Evolutionary conservation across 2,329 filamentous ascomycete species (phyloP).

Genomic region (Dendrostoma leiphaemia): DNA sequence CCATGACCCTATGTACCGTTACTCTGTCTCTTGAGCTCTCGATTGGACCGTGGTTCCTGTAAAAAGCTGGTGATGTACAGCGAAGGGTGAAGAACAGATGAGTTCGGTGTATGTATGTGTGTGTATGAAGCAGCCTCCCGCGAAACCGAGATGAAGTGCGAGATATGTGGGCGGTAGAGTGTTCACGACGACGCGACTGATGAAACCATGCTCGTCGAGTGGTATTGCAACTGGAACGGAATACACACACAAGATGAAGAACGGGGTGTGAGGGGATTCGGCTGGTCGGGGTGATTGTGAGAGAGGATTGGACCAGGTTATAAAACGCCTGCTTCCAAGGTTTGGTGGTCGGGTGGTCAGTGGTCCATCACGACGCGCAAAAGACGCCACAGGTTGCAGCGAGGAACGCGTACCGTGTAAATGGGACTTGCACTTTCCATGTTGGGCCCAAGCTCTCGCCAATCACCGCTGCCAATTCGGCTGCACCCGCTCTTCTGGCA

Average conservation of each 20-base stretch:
- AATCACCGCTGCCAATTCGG: constrained; percentile 2
- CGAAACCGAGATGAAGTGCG: neutral
- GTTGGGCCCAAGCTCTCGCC: neutral
- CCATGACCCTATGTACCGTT: constrained; percentile 20
- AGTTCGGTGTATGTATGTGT: neutral
- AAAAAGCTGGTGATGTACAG: too few relatives aligned
- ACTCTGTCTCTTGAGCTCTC: neutral
- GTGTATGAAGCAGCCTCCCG: neutral
- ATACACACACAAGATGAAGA: too few relatives aligned
- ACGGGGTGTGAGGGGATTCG: too few relatives aligned
- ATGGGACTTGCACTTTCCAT: neutral
- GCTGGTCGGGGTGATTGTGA: too few relatives aligned
- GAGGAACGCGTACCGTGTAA: constrained; percentile 9
- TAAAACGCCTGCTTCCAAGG: neutral
- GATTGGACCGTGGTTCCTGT: neutral
- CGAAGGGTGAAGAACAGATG: neutral
- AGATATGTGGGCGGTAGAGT: neutral
- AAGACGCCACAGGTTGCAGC: neutral
- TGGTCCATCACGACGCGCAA: constrained; percentile 1
- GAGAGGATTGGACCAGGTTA: neutral
- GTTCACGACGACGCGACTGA: constrained; percentile 2
- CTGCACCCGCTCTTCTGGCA: constrained; percentile 3
- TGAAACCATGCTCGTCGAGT: neutral
- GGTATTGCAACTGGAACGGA: neutral
- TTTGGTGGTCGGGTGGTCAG: neutral